Conservation (phyloP, 2,329 filamentous ascomycete genomes). For the Calonectria hongkongensis region DNA sequence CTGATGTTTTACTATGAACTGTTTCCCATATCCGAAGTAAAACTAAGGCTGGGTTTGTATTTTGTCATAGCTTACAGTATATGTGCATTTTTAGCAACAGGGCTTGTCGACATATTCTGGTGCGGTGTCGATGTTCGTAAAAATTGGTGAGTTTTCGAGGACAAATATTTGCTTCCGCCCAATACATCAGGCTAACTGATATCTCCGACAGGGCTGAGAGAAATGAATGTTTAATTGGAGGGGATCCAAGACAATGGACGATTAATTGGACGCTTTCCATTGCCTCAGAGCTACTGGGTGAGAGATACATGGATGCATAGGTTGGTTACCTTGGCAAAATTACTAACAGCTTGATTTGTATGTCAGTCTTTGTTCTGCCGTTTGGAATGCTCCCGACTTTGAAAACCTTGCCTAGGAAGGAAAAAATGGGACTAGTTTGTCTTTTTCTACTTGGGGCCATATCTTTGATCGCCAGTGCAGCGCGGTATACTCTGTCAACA, state of each 20-base stretch:
- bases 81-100: background rate
- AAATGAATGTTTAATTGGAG: background rate
- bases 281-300: slow-evolving; percentile 4
- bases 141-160: background rate
- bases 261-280: slow-evolving; percentile 2
- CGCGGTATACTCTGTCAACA: background rate
- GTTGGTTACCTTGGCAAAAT: background rate
- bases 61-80: background rate
- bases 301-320: background rate
- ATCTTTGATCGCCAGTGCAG: background rate
- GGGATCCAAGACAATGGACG: background rate
- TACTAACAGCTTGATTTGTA: too few species aligned
- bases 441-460: background rate
- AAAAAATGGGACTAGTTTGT: background rate
- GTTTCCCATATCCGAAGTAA: background rate
- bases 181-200: background rate
- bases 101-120: background rate
- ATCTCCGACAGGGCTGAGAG: background rate
- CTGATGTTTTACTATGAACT: slow-evolving; percentile 10
- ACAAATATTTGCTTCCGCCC: background rate
- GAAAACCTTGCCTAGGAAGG: background rate
- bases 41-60: background rate
- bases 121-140: background rate
- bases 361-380: slow-evolving; percentile 5
- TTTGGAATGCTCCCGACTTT: slow-evolving; percentile 3